phyloP scores from a whole-genome alignment of 2,329 filamentous ascomycete species.

The Pseudodiploospora longispora region DNA sequence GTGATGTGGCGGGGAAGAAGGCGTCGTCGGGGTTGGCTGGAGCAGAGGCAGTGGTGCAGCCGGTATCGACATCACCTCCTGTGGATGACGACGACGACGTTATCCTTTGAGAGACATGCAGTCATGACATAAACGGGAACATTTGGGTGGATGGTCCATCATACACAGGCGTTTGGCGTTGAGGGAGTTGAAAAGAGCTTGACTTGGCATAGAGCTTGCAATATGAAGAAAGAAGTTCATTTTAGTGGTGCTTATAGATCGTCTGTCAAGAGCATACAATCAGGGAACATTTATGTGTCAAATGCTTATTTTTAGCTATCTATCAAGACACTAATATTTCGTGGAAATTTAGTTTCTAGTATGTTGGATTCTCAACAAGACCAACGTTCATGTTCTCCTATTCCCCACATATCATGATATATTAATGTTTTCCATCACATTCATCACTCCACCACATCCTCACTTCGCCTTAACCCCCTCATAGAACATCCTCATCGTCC shows the following conservation, averaged over 20 bases:
- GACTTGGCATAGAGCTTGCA: background rate
- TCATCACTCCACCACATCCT: background rate
- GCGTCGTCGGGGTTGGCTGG: background rate
- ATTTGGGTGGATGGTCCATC: background rate
- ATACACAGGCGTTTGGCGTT: conserved; percentile 2
- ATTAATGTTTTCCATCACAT: conserved; percentile 3
- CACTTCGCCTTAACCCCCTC: conserved; percentile 23
- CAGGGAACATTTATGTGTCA: no score
- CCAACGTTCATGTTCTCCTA: no score
- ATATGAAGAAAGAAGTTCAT: no score
- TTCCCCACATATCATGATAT: conserved; percentile 2
- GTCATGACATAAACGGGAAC: conserved; percentile 1
- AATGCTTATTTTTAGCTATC: no score
- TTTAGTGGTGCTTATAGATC: no score
- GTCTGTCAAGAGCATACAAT: no score
- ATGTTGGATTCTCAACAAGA: no score
- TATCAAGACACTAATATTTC: no score
- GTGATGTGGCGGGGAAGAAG: conserved; percentile 8
- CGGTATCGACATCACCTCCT: conserved; percentile 6
- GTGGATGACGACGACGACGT: conserved; percentile 22
- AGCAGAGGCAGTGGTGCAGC: background rate
- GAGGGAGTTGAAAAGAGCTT: background rate
- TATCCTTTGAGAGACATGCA: conserved; percentile 19
- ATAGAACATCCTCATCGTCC: conserved; percentile 34
- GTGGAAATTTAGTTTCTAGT: no score